phyloP scores from a whole-genome alignment of 2,329 filamentous ascomycete species.

The Claviceps quebecensis region DNA sequence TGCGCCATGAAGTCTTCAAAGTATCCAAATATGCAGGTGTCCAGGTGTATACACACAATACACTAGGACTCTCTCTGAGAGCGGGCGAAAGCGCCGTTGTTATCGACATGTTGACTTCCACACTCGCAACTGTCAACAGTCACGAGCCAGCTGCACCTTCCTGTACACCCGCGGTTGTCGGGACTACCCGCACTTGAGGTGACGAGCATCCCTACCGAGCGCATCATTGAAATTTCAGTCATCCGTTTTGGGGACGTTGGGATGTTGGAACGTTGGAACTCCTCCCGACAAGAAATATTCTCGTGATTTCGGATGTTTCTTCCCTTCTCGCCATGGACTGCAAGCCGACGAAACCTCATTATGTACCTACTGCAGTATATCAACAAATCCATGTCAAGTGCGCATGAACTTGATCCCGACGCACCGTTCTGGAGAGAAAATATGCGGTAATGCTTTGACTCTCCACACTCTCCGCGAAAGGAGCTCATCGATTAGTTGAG shows the following conservation, averaged over 20 bases:
- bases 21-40: not conserved
- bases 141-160: not conserved
- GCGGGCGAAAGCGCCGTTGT: not conserved
- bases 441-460: not conserved
- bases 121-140: not conserved
- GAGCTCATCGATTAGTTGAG: conserved; percentile 1
- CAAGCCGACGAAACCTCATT: not conserved
- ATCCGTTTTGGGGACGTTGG: too few species aligned
- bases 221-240: not conserved
- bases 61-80: not conserved
- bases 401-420: not conserved
- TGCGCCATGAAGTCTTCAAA: conserved; percentile 6
- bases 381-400: not conserved
- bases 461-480: not conserved
- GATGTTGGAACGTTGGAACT: not conserved
- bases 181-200: not conserved
- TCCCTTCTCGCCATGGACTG: not conserved
- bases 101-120: not conserved
- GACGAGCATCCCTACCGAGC: not conserved
- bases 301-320: not conserved
- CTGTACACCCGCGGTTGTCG: not conserved
- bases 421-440: not conserved
- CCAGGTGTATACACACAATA: not conserved
- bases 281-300: not conserved
- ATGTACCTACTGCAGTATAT: not conserved